Percentiles rank a stretch among this genome's conserved stretches.
Evolutionary conservation across 371 early-diverging fungal genomes (phyloP).

Genomic region (Mucor velutinosus): DNA sequence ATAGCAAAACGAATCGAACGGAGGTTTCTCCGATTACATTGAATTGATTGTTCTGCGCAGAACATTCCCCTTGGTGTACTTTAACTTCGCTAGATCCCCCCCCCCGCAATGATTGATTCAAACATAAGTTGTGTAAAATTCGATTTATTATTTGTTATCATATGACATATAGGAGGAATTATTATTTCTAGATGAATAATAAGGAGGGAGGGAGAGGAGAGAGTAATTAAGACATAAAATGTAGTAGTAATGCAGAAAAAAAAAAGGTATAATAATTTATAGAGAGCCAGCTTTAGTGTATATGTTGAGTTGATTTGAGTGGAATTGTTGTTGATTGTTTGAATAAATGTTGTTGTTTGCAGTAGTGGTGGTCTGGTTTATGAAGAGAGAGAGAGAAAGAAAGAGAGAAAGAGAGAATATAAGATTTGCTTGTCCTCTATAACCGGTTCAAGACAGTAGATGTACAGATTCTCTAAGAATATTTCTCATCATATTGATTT

Average conservation of each 20-base stretch:
- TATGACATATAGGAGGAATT: not conserved
- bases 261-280: not conserved
- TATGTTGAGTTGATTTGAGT: not conserved
- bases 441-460: slow-evolving; percentile 9
- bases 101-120: not conserved
- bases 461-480: not conserved
- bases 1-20: not conserved
- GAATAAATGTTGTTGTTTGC: slow-evolving; percentile 5
- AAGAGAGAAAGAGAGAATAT: not conserved
- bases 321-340: not conserved
- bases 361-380: not conserved
- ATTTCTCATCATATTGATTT: slow-evolving; percentile 3
- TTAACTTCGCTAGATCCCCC: not conserved
- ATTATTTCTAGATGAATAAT: not conserved
- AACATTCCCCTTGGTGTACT: not conserved
- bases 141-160: not conserved
- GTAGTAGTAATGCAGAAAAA: slow-evolving; percentile 4
- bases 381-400: not conserved
- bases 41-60: not conserved
- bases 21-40: not conserved
- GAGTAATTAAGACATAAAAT: slow-evolving; percentile 1
- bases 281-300: slow-evolving; percentile 17
- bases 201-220: not conserved
- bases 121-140: not conserved
- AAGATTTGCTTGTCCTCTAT: slow-evolving; percentile 19